A percentile compares a stretch with the other conserved stretches of the same genome.
phyloP scores from a whole-genome alignment of 1,284 basidiomycete species.

The Agroathelia rolfsii region DNA sequence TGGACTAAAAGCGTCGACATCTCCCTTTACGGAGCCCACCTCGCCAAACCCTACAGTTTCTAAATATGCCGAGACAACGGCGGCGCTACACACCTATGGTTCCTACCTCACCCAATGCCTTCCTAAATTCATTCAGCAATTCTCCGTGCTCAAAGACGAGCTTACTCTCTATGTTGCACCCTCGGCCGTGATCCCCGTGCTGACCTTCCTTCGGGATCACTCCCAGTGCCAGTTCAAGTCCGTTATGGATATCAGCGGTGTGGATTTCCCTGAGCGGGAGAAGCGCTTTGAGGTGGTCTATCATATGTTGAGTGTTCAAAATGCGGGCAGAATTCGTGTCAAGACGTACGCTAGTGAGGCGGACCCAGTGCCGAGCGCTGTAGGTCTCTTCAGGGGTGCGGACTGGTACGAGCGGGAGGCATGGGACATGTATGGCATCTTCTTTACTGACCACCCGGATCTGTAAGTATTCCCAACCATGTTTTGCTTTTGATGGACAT shows the following conservation, averaged over 20 bases:
- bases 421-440: slow-evolving; percentile 97
- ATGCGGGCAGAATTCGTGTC: slow-evolving; percentile 79
- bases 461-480: too few relatives aligned
- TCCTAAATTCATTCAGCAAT: slow-evolving; percentile 94
- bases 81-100: slow-evolving; percentile 79
- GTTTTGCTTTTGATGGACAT: too few relatives aligned
- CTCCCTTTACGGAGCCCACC: slow-evolving; percentile 80
- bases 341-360: slow-evolving; percentile 98
- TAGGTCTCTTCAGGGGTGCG: slow-evolving; percentile 79
- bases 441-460: slow-evolving; percentile 95
- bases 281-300: slow-evolving; percentile 98
- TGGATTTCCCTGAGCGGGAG: slow-evolving; percentile 88
- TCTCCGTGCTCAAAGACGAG: slow-evolving; percentile 97
- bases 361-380: slow-evolving; percentile 85
- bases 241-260: slow-evolving; percentile 90
- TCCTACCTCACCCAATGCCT: slow-evolving; percentile 86
- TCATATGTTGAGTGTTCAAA: slow-evolving; percentile 79
- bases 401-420: slow-evolving; percentile 99
- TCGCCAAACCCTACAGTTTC: slow-evolving; percentile 76
- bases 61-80: slow-evolving; percentile 59
- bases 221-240: slow-evolving; percentile 92
- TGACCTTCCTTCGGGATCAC: slow-evolving; percentile 95
- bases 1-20: slow-evolving; percentile 40
- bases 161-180: slow-evolving; percentile 86
- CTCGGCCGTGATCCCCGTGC: slow-evolving; percentile 72